Percentiles rank a stretch among this genome's conserved stretches.
Conservation (phyloP, 2,329 filamentous ascomycete species). For the Xylaria hypoxylon region DNA sequence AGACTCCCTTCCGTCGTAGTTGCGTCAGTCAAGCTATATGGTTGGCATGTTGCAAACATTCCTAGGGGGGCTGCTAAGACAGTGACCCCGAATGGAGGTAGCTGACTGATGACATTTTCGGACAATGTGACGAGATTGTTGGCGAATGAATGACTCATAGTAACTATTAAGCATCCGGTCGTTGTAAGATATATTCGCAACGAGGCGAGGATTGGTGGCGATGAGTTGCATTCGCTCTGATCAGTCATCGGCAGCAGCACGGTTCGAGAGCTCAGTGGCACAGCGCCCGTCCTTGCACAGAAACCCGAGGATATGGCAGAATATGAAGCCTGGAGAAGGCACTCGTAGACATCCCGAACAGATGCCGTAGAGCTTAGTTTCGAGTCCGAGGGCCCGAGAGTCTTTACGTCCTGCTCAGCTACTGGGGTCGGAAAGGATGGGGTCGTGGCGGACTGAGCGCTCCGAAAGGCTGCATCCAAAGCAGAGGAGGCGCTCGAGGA, state of each 20-base stretch:
- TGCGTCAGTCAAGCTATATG: slow-evolving; percentile 52
- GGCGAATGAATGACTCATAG: slow-evolving; percentile 61
- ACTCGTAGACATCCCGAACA: slow-evolving; percentile 63
- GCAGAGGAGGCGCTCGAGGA: slow-evolving; percentile 56
- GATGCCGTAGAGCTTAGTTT: slow-evolving; percentile 53
- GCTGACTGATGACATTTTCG: slow-evolving; percentile 56
- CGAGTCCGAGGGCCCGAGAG: slow-evolving; percentile 47
- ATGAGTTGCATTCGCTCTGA: slow-evolving; percentile 49
- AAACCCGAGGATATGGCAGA: slow-evolving; percentile 63
- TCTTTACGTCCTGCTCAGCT: slow-evolving; percentile 51
- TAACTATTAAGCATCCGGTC: slow-evolving; percentile 64
- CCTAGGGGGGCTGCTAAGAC: slow-evolving; percentile 69
- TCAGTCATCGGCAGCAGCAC: slow-evolving; percentile 58
- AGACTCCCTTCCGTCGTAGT: slow-evolving; percentile 53
- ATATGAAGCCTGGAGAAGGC: slow-evolving; percentile 65
- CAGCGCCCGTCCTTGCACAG: slow-evolving; percentile 60
- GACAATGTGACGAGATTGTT: slow-evolving; percentile 61
- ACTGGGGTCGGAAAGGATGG: slow-evolving; percentile 42
- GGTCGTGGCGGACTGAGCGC: slow-evolving; percentile 47
- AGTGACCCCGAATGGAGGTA: slow-evolving; percentile 57
- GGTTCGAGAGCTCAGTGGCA: slow-evolving; percentile 66
- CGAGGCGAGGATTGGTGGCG: slow-evolving; percentile 58
- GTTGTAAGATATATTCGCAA: slow-evolving; percentile 68
- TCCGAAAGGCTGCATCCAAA: slow-evolving; percentile 54
- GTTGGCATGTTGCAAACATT: slow-evolving; percentile 58